A percentile compares a stretch with the other conserved stretches of the same genome.
Evolutionary conservation across 75 land plant genomes (phyloP).

Genomic region (Pinus taeda): DNA sequence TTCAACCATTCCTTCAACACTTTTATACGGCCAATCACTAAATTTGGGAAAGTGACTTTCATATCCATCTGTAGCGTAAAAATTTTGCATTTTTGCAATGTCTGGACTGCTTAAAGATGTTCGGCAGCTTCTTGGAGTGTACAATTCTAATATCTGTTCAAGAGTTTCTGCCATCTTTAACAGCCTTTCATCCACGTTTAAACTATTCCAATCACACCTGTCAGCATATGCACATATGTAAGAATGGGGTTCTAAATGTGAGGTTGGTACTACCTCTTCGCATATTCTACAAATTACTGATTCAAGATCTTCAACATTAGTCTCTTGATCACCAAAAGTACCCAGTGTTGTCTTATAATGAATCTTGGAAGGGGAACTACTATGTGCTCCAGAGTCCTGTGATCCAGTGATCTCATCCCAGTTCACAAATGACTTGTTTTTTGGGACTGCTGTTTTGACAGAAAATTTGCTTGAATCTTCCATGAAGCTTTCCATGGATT

Average conservation of each 20-base stretch:
- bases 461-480: slow-evolving; percentile 7
- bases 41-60: slow-evolving; percentile 34
- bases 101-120: slow-evolving; percentile 34
- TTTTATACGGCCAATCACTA: slow-evolving; percentile 52
- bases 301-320: slow-evolving; percentile 22
- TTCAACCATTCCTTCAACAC: slow-evolving; percentile 74
- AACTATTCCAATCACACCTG: slow-evolving; percentile 39
- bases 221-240: slow-evolving; percentile 72
- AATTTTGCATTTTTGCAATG: slow-evolving; percentile 23
- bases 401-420: slow-evolving; percentile 4
- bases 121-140: slow-evolving; percentile 18
- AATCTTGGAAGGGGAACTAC: slow-evolving; percentile 11
- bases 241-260: slow-evolving; percentile 53
- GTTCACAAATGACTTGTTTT: neutral
- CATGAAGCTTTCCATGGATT: neutral
- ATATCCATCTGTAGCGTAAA: slow-evolving; percentile 17
- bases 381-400: slow-evolving; percentile 16
- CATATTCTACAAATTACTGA: slow-evolving; percentile 65
- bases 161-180: slow-evolving; percentile 45
- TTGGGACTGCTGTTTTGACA: neutral
- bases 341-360: neutral
- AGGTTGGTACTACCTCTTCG: slow-evolving; percentile 52
- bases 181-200: slow-evolving; percentile 51
- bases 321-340: slow-evolving; percentile 18
- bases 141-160: slow-evolving; percentile 47